A percentile compares a stretch with the other conserved stretches of the same genome.
These are phyloP conservation scores for Talaromyces amestolkiae DNA, from an alignment of 2,329 filamentous ascomycete species.

Conservation along the genomic window DNA sequence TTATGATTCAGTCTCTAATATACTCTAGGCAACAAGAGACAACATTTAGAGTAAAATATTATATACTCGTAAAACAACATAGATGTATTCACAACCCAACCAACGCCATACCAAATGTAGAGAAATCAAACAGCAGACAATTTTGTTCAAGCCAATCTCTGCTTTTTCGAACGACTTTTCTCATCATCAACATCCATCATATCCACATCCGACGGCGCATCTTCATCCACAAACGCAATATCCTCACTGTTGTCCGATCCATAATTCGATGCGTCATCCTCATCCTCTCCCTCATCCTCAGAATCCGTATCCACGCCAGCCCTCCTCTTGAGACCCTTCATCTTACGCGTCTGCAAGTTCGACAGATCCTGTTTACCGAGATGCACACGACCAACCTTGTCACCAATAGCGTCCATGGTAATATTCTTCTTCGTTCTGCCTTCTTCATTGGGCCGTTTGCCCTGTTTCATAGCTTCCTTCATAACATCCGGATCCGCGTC, in stretches of 20 bases:
- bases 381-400: constrained; percentile 94
- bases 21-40: background rate
- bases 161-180: constrained; percentile 17
- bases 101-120: constrained; percentile 17
- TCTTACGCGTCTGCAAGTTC: constrained; percentile 91
- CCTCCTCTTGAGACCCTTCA: constrained; percentile 94
- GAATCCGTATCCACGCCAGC: constrained; percentile 60
- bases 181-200: constrained; percentile 45
- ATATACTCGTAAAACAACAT: background rate
- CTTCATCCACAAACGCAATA: constrained; percentile 17
- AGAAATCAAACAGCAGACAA: background rate
- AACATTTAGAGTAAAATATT: background rate
- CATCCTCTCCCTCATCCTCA: constrained; percentile 38
- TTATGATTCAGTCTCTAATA: background rate
- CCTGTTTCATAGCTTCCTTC: constrained; percentile 88
- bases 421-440: constrained; percentile 90
- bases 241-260: constrained; percentile 17
- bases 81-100: constrained; percentile 1
- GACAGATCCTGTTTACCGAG: constrained; percentile 84
- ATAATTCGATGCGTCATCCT: constrained; percentile 15
- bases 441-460: constrained; percentile 60
- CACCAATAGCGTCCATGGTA: constrained; percentile 82
- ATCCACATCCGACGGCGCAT: constrained; percentile 39
- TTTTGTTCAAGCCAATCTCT: constrained; percentile 8
- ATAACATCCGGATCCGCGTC: constrained; percentile 74